phyloP scores from a whole-genome alignment of 306 rosid genomes.

The Acacia melanoxylon region DNA sequence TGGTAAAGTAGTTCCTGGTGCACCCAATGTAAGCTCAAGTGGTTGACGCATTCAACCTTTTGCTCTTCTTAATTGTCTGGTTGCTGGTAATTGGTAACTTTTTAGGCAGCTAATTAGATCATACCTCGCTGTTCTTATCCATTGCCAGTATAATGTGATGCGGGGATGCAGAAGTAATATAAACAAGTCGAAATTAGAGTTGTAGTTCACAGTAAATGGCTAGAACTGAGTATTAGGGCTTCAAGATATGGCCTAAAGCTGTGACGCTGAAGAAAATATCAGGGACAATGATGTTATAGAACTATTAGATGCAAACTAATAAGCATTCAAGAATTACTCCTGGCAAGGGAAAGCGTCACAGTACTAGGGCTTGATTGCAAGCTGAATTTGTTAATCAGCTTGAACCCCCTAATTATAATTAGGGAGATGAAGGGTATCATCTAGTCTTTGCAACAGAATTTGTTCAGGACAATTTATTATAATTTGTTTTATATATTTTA shows the following conservation, averaged over 20 bases:
- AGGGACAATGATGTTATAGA: neutral
- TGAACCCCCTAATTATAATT: neutral
- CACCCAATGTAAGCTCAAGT: conserved; percentile 78
- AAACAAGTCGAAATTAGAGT: neutral
- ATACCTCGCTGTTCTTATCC: conserved; percentile 1
- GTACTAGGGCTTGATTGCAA: conserved; percentile 3
- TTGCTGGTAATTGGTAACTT: conserved; percentile 14
- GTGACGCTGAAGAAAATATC: conserved; percentile 3
- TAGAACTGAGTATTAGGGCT: neutral
- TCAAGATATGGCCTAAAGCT: neutral
- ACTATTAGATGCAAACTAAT: neutral
- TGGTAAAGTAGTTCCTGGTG: conserved; percentile 71
- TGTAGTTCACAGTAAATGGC: neutral
- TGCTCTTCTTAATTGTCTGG: conserved; percentile 15
- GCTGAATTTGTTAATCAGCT: neutral
- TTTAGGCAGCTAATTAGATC: conserved; percentile 24
- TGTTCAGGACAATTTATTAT: neutral
- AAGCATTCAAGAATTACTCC: neutral
- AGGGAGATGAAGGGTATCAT: neutral
- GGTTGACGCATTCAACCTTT: neutral
- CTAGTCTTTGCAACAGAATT: neutral
- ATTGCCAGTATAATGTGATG: neutral
- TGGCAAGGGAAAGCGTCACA: neutral
- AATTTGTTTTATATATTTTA: neutral
- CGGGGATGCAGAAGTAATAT: conserved; percentile 13